These are phyloP conservation scores for Hypoxylon cercidicola DNA, from an alignment of 495 filamentous ascomycete genomes.

Conservation along the genomic window DNA sequence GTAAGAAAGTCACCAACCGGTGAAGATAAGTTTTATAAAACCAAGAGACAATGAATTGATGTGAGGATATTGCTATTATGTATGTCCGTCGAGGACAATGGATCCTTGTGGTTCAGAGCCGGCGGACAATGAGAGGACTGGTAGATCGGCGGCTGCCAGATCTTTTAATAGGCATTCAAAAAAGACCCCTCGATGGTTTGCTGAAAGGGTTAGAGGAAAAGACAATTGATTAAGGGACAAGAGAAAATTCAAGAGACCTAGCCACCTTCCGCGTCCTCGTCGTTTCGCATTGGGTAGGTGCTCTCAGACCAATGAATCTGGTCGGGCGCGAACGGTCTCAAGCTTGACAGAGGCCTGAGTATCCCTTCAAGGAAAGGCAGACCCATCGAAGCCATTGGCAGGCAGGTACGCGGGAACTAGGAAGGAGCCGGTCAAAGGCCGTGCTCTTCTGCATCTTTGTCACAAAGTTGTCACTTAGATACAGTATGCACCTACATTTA, in stretches of 20 bases:
- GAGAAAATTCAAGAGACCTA: slow-evolving; percentile 8
- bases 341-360: slow-evolving; percentile 28
- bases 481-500: too few relatives aligned
- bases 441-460: slow-evolving; percentile 8
- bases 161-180: slow-evolving; percentile 33
- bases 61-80: slow-evolving; percentile 38
- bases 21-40: slow-evolving; percentile 30
- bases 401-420: slow-evolving; percentile 14
- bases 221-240: slow-evolving; percentile 34
- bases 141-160: slow-evolving; percentile 18
- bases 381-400: slow-evolving; percentile 25
- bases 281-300: slow-evolving; percentile 34
- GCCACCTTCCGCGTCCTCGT: slow-evolving; percentile 12
- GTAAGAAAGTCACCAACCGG: slow-evolving; percentile 8
- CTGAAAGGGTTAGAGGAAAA: slow-evolving; percentile 23
- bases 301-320: slow-evolving; percentile 36
- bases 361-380: slow-evolving; percentile 14
- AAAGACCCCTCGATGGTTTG: slow-evolving; percentile 11
- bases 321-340: slow-evolving; percentile 34
- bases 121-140: slow-evolving; percentile 27
- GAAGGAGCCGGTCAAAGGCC: slow-evolving; percentile 17
- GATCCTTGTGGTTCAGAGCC: slow-evolving; percentile 14
- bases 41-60: slow-evolving; percentile 29
- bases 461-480: too few relatives aligned
- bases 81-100: slow-evolving; percentile 46